A percentile compares a stretch with the other conserved stretches of the same genome.
Evolutionary conservation across 1,284 basidiomycete genomes (phyloP).

Genomic region (Microbotryomycetes sp.): DNA sequence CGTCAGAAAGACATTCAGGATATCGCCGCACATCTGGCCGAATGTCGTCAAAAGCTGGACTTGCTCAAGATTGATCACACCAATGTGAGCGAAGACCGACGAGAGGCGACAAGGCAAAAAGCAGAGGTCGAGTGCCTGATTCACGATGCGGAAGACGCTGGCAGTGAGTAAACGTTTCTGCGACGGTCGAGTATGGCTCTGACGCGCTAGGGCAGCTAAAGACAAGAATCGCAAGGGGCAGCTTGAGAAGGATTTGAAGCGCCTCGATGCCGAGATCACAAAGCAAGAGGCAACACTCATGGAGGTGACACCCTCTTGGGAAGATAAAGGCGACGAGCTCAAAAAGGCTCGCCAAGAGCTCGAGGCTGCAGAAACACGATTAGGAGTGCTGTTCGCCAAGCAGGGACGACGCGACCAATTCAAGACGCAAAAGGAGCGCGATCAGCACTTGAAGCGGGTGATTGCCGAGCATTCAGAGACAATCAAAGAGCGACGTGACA

Average conservation of each 20-base stretch:
- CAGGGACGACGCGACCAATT: constrained; percentile 81
- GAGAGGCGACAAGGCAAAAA: constrained; percentile 25
- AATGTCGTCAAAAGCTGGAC: constrained; percentile 61
- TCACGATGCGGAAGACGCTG: constrained; percentile 62
- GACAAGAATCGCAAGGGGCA: constrained; percentile 48
- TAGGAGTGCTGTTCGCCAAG: constrained; percentile 73
- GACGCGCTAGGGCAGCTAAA: constrained; percentile 45
- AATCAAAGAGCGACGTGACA: constrained; percentile 44
- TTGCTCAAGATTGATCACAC: constrained; percentile 59
- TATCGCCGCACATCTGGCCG: constrained; percentile 69
- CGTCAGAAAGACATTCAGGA: constrained; percentile 60
- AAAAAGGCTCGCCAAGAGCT: constrained; percentile 43
- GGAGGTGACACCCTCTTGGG: constrained; percentile 59
- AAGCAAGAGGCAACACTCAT: constrained; percentile 58
- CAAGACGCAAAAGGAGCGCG: constrained; percentile 71
- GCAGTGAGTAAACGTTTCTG: constrained; percentile 1
- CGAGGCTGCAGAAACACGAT: constrained; percentile 61
- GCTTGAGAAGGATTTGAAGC: constrained; percentile 58
- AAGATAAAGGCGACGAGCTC: constrained; percentile 39
- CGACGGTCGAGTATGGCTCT: background rate
- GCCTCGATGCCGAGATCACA: constrained; percentile 55
- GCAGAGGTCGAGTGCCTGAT: constrained; percentile 80
- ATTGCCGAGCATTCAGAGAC: constrained; percentile 61
- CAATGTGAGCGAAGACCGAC: constrained; percentile 35
- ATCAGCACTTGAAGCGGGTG: constrained; percentile 65